phyloP scores from a whole-genome alignment of 129 eudicot genomes.

The Pulicaria dysenterica region DNA sequence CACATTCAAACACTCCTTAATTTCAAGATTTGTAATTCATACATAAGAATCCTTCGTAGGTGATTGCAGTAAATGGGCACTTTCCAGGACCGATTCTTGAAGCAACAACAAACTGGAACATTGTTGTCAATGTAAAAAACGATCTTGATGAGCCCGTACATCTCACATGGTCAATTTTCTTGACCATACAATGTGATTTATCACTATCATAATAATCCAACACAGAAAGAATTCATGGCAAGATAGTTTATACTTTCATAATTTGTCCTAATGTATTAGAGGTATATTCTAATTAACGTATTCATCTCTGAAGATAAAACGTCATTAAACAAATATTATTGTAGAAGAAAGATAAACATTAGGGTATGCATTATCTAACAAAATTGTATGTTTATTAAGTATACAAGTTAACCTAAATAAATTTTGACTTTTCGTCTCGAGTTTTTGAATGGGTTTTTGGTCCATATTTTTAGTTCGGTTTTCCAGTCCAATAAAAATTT shows the following conservation, averaged over 20 bases:
- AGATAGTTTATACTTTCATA: slow-evolving; percentile 94
- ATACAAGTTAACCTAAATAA: no score
- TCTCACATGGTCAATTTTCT: slow-evolving; percentile 71
- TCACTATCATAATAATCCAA: slow-evolving; percentile 41
- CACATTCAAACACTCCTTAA: neutral
- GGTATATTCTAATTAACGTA: no score
- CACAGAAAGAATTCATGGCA: slow-evolving; percentile 94
- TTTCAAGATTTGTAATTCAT: slow-evolving; percentile 14
- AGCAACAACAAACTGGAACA: slow-evolving; percentile 95
- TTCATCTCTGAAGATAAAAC: no score
- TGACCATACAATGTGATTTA: neutral
- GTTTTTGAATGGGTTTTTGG: no score
- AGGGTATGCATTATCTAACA: no score
- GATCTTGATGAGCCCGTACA: slow-evolving; percentile 89
- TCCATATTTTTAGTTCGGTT: no score
- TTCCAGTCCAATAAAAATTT: no score
- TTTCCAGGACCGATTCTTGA: slow-evolving; percentile 96
- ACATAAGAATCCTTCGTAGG: slow-evolving; percentile 43
- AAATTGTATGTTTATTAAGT: no score
- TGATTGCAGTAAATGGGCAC: slow-evolving; percentile 79
- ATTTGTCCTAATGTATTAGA: no score
- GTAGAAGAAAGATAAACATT: no score
- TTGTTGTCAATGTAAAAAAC: slow-evolving; percentile 84
- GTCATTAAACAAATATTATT: no score
- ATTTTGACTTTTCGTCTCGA: no score